Conservation (phyloP, 352 stramenopile genomes). For the Globisporangium lucens region DNA sequence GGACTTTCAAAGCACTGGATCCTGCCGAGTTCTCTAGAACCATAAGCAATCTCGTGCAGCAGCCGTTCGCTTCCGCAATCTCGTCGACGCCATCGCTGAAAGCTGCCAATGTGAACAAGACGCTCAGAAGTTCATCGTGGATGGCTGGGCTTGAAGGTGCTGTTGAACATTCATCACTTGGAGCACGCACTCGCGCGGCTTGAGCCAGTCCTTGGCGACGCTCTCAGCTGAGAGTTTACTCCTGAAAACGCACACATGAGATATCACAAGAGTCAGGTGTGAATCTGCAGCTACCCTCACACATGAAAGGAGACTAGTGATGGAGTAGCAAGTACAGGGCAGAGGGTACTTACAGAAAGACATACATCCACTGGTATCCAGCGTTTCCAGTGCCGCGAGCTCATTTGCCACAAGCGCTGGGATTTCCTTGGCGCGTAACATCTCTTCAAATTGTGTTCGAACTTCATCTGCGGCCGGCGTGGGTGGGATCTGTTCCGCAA, state of each 20-base stretch:
- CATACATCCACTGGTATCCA: slow-evolving; percentile 65
- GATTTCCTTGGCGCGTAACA: slow-evolving; percentile 32
- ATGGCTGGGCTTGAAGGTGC: slow-evolving; percentile 19
- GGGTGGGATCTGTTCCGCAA: slow-evolving; percentile 42
- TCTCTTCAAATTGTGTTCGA: slow-evolving; percentile 38
- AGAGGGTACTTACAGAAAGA: slow-evolving; percentile 47
- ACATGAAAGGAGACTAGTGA: too few species aligned
- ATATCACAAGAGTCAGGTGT: not conserved
- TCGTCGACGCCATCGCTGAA: slow-evolving; percentile 26
- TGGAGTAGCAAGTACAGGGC: not conserved
- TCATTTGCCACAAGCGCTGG: slow-evolving; percentile 33
- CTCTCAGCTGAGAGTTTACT: slow-evolving; percentile 41
- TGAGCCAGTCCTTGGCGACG: slow-evolving; percentile 42
- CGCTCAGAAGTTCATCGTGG: slow-evolving; percentile 39
- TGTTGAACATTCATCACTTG: slow-evolving; percentile 38
- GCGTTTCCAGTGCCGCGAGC: slow-evolving; percentile 37
- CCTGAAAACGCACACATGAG: slow-evolving; percentile 14
- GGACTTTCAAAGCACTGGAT: slow-evolving; percentile 23
- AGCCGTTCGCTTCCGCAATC: slow-evolving; percentile 29
- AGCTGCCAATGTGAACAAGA: slow-evolving; percentile 48
- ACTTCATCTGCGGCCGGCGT: slow-evolving; percentile 36
- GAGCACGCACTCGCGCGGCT: slow-evolving; percentile 47
- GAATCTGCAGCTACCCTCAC: too few species aligned
- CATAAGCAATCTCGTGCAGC: slow-evolving; percentile 27
- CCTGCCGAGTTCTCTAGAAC: slow-evolving; percentile 23